phyloP scores from a whole-genome alignment of 169 alveolate species.

The Plasmodium gallinaceum region DNA sequence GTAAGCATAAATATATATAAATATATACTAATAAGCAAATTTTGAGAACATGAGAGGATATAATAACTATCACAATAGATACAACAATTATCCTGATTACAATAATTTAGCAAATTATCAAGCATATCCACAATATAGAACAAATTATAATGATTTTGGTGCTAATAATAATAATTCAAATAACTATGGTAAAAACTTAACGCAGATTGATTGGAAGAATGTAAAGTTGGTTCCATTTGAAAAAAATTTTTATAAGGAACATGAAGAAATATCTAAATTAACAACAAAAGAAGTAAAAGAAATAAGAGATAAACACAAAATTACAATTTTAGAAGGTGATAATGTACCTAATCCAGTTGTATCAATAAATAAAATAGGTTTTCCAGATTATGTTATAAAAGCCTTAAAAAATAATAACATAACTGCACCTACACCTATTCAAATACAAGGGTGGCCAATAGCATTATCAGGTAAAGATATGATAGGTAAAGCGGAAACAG shows the following conservation, averaged over 20 bases:
- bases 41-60: conserved; percentile 36
- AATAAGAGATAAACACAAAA: conserved; percentile 88
- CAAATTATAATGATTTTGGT: conserved; percentile 21
- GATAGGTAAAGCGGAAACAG: conserved; percentile 99
- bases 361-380: conserved; percentile 92
- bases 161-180: conserved; percentile 32
- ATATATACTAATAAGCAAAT: no score
- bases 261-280: conserved; percentile 88
- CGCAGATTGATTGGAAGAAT: conserved; percentile 90
- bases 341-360: conserved; percentile 94
- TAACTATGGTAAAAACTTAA: conserved; percentile 86
- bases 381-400: conserved; percentile 94
- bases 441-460: conserved; percentile 97
- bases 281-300: conserved; percentile 90
- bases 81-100: conserved; percentile 28
- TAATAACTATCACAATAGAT: conserved; percentile 27
- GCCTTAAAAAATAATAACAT: conserved; percentile 90
- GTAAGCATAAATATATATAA: no score
- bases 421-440: conserved; percentile 96
- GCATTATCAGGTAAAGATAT: conserved; percentile 96
- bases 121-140: conserved; percentile 46
- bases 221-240: conserved; percentile 91
- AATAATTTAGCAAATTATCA: conserved; percentile 22
- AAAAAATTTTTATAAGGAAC: conserved; percentile 95
- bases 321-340: conserved; percentile 91